These are phyloP conservation scores for Arabidopsis arenosa DNA, from an alignment of 345 rosid genomes.

Conservation along the genomic window DNA sequence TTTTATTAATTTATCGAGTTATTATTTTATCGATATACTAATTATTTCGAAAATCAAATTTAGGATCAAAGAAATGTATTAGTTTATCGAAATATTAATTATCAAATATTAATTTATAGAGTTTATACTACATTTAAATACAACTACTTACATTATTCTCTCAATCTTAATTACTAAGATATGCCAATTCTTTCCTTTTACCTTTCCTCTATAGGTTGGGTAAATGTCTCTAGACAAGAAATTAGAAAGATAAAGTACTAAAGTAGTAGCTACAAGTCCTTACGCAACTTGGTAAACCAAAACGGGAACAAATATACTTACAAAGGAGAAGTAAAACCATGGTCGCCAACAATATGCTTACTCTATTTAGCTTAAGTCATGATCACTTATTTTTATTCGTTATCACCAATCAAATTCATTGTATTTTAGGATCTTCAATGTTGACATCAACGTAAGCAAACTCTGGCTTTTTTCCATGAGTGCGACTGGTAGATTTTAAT, in stretches of 20 bases:
- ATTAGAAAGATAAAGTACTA: constrained; percentile 19
- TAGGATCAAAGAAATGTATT: too few species aligned
- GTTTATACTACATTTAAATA: too few species aligned
- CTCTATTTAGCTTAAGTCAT: constrained; percentile 18
- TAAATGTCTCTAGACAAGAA: neutral
- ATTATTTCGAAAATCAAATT: too few species aligned
- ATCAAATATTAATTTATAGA: too few species aligned
- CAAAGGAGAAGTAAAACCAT: constrained; percentile 30
- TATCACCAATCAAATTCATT: constrained; percentile 8
- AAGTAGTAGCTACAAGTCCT: too few species aligned
- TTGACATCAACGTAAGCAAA: constrained; percentile 21
- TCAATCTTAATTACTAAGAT: neutral
- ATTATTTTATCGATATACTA: too few species aligned
- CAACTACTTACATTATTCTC: constrained; percentile 1
- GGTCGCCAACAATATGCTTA: constrained; percentile 29
- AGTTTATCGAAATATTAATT: too few species aligned
- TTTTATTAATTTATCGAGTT: too few species aligned
- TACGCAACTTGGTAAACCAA: constrained; percentile 27
- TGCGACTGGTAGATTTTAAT: neutral
- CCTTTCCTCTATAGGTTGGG: constrained; percentile 1
- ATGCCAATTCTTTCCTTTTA: neutral
- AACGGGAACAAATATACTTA: constrained; percentile 25
- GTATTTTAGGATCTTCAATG: constrained; percentile 12
- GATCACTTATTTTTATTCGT: constrained; percentile 4
- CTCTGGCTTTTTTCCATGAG: constrained; percentile 1